Evolutionary conservation across 1,139 yeast species (phyloP).

Genomic region (Suzukiozyma palmioleophila): DNA sequence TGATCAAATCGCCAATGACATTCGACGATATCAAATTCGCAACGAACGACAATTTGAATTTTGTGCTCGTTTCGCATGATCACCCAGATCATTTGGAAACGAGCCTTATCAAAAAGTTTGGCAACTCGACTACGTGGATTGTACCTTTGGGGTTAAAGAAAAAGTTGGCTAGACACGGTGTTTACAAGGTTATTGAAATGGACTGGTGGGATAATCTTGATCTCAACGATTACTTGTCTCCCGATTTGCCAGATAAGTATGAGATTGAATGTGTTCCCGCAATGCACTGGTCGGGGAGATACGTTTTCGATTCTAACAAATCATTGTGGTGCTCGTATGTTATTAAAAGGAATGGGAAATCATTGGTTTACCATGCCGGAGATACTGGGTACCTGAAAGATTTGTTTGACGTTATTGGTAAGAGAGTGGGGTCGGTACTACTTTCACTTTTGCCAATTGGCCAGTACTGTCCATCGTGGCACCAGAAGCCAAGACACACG

Average conservation of each 20-base stretch:
- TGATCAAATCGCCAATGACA: conserved; percentile 66
- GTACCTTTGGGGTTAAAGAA: conserved; percentile 77
- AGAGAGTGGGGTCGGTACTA: conserved; percentile 57
- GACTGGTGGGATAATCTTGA: conserved; percentile 86
- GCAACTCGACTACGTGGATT: conserved; percentile 68
- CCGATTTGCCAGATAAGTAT: conserved; percentile 46
- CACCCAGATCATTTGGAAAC: conserved; percentile 92
- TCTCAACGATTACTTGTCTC: conserved; percentile 30
- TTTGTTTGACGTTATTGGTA: conserved; percentile 60
- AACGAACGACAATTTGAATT: conserved; percentile 49
- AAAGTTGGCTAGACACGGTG: conserved; percentile 53
- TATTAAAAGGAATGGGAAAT: conserved; percentile 58
- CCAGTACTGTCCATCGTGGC: conserved; percentile 95
- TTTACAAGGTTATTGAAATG: conserved; percentile 62
- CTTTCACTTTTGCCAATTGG: conserved; percentile 88
- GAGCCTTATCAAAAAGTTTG: conserved; percentile 52
- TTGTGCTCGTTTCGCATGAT: conserved; percentile 82
- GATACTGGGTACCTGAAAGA: conserved; percentile 86
- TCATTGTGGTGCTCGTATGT: conserved; percentile 89
- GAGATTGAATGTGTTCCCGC: conserved; percentile 89
- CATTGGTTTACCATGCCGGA: conserved; percentile 85
- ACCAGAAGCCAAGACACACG: conserved; percentile 83
- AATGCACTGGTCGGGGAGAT: conserved; percentile 96
- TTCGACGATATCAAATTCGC: conserved; percentile 57
- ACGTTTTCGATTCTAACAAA: conserved; percentile 68